A percentile compares a stretch with the other conserved stretches of the same genome.
Conservation (phyloP, 352 stramenopile genomes). For the Saprolegnia diclina region DNA sequence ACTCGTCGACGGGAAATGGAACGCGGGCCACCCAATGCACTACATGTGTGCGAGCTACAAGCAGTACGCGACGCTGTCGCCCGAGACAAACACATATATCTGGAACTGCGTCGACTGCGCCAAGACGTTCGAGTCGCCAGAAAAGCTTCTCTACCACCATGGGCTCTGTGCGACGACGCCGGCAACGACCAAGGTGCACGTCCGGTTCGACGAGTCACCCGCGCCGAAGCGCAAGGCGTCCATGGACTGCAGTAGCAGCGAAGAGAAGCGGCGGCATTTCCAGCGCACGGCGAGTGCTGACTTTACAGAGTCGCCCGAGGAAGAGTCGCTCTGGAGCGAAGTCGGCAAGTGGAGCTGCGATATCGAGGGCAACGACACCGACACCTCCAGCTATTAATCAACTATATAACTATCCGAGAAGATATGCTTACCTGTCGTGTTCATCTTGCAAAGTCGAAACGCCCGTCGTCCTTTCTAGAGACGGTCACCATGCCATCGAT, state of each 20-base stretch:
- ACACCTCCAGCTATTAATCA: neutral
- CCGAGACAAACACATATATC: neutral
- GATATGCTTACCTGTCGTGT: no score
- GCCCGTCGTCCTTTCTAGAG: no score
- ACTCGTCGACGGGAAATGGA: neutral
- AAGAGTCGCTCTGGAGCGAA: conserved; percentile 20
- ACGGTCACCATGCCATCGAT: no score
- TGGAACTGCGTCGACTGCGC: conserved; percentile 19
- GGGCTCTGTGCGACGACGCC: neutral
- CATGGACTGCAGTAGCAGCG: neutral
- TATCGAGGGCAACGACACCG: neutral
- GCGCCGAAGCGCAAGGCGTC: neutral
- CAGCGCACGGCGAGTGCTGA: conserved; percentile 10
- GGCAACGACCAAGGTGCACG: neutral
- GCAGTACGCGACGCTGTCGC: neutral
- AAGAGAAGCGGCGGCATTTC: neutral
- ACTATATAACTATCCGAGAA: no score
- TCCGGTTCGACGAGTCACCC: conserved; percentile 8
- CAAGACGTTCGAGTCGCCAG: conserved; percentile 16
- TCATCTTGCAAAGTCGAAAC: no score
- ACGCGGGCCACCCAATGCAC: neutral
- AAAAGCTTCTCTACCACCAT: conserved; percentile 20
- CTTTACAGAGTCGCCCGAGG: conserved; percentile 15
- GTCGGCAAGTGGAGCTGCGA: conserved; percentile 10
- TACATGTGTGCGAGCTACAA: conserved; percentile 18